Evolutionary conservation across 306 rosid genomes (phyloP), one percentile per base, ranked within the genome.

Genomic region (Aeschynomene evenia): DNA sequence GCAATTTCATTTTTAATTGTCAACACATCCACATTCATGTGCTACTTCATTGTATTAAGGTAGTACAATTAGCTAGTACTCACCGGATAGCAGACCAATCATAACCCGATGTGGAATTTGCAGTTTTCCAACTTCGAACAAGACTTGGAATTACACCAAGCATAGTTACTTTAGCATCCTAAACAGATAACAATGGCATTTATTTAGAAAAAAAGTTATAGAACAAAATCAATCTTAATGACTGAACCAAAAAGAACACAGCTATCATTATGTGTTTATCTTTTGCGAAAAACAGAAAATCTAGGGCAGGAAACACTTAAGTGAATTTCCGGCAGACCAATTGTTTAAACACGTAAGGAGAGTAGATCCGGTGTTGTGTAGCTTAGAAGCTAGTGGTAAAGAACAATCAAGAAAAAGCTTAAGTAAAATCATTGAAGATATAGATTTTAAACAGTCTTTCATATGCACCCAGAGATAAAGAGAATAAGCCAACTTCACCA

Each of bases 131-230:
- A 61, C 90, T 77, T 64, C 96, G 87, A 46, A 90, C 96, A 81
- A 90, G 85, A 74, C 95, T 94, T 40, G 98, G 98, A 80, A 94
- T 88, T 56, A 94, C 89, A 22, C 98, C 98, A 58, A 94, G 97
- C 97, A 94, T 90, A 77, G 97, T 88, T 64, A 91, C 96, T 82
- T 90, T 90, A 69, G 97, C 81, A 84, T 84, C 85, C 87, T 84
- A 55, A 50, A 62, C 71, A 56, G 13, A 21, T 18, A 8, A 65
- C 12, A 66, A n/a, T 49, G 66, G 23, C 22, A 52, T 51, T 59
- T 54, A 22, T 20, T 48, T 37, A 9, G 51, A 66, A 65, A 71
- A 40, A 74, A 70, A 66, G 9, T n/a, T 37, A 45, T 23, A 75
- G 23, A n/a, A 15, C 40, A 23, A 24, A 68, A 19, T 14, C 10